Conservation (phyloP, 2,329 filamentous ascomycete genomes). For the Aspergillus fructus region DNA sequence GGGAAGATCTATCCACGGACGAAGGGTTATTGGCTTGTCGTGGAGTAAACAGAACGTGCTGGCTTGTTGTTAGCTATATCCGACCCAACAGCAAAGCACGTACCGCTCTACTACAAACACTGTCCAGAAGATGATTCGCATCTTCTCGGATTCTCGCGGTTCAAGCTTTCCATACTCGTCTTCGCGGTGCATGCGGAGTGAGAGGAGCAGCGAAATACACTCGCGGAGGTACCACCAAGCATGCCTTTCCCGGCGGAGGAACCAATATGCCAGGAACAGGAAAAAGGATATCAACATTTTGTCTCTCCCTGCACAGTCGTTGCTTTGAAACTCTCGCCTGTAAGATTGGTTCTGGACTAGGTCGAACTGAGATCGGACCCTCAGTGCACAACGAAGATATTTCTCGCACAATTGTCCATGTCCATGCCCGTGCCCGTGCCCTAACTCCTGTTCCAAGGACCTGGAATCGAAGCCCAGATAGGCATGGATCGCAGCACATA, state of each 20-base stretch:
- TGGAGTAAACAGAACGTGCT: constrained; percentile 8
- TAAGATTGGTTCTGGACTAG: neutral
- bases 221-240: constrained; percentile 9
- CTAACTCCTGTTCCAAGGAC: neutral
- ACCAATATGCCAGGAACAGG: constrained; percentile 5
- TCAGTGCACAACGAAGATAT: neutral
- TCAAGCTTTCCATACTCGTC: neutral
- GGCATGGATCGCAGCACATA: neutral
- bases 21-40: constrained; percentile 4
- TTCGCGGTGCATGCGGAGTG: neutral
- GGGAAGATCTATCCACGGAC: neutral
- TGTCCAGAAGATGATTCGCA: neutral
- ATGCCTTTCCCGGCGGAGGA: neutral
- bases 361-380: neutral
- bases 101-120: constrained; percentile 5
- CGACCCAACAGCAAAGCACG: neutral
- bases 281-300: neutral
- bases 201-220: neutral
- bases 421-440: neutral
- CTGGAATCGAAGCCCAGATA: neutral
- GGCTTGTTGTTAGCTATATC: neutral
- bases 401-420: neutral
- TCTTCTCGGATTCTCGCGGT: neutral
- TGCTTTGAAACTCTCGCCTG: neutral
- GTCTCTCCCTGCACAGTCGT: neutral